Base-by-base conservation (phyloP, 2,329 filamentous ascomycete species). In the Arthrobotrys conoides region DNA sequence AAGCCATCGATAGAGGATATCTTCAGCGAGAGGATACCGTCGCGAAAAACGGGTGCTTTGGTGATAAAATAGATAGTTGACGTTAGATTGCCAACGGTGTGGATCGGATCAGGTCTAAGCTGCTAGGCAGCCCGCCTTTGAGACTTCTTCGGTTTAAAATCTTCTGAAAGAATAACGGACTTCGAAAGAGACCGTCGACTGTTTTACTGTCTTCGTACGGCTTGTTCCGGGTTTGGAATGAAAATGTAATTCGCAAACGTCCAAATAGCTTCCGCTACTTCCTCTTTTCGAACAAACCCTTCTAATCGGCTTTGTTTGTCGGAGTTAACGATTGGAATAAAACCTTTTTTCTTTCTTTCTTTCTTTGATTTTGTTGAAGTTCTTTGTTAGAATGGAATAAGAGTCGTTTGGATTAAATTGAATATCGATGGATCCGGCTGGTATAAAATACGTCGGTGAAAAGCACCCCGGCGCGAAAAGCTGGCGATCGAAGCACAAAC, bases 191-290 rank as follows among this genome's bases (percentile, higher is more conserved):
- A 36, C 53, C 44, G 67, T 63, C 53, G 53, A 70, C 41, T 41
- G 38, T 9, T 49, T 69, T 53, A 22, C 30, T 55, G 38, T 38
- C 64, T 63, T 48, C 24, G 59, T 51, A 46, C 72, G 72, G 72
- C n/a, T 76, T 71, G 55, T 76, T 70, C 71, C 71, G 57, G 22
- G 51, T 22, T 53, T 8, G 73, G 73, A 77, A 77, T 44, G 36
- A 44, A 61, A 61, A 44, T 77, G 73, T 71, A 71, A 51, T 66
- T 71, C 59, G 72, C 66, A 76, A 76, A 71, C 66, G 66, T 71
- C 72, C 38, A 71, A 76, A 71, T 66, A 48, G 51, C 49, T 68
- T 77, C 49, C 73, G 67, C 46, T 55, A 41, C 44, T 30, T 44
- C 27, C 55, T 61, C 55, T 61, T 61, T 57, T 24, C 33, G 33